Evolutionary conservation across 306 rosid genomes (phyloP), one percentile per base, ranked within the genome.

Genomic region (Quillaja saponaria): DNA sequence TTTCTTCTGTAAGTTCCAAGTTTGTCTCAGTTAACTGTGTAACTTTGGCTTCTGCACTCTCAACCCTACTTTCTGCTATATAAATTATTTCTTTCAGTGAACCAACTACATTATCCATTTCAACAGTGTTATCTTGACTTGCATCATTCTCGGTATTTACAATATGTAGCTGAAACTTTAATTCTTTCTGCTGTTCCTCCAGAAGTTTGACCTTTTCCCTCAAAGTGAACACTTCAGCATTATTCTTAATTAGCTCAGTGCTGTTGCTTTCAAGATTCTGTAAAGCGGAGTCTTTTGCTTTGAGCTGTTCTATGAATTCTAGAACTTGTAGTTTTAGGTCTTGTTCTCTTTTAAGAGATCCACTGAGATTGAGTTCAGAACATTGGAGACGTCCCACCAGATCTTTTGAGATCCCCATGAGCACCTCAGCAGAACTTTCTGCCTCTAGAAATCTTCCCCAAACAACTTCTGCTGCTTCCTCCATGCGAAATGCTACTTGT

Each of bases 401-500:
- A 55, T 85, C 87, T 80, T 78, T 85, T 8, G 97, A 89, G 72
- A 87, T 83, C 40, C 95, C 95, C 87, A 76, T 82, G 56, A 89
- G 85, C 65, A 77, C 84, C 81, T 83, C 97, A 0, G 85, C 67
- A 21, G 87, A 81, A 76, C 80, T 89, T 49, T 94, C 97, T n/a
- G 96, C 99, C 81, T 94, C 99, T 33, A 94, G 72, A 72, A 92
- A 92, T 75, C 98, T 84, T 76, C 96, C 95, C 98, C 96, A 92
- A 75, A 92, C 88, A 55, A 87, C 87, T 81, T 83, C 85, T 6
- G 95, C 83, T 15, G 96, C 82, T 74, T 87, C 97, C 74, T 87
- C 96, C 96, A 86, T 89, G 67, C 53, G 82, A 58, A 78, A 71
- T 13, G 90, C 76, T 35, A 81, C 90, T 71, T 94, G 95, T 73